Percentiles rank a stretch among this genome's conserved stretches.
phyloP scores from a whole-genome alignment of 2,329 filamentous ascomycete species.

The Xylariomycetidae sp. region DNA sequence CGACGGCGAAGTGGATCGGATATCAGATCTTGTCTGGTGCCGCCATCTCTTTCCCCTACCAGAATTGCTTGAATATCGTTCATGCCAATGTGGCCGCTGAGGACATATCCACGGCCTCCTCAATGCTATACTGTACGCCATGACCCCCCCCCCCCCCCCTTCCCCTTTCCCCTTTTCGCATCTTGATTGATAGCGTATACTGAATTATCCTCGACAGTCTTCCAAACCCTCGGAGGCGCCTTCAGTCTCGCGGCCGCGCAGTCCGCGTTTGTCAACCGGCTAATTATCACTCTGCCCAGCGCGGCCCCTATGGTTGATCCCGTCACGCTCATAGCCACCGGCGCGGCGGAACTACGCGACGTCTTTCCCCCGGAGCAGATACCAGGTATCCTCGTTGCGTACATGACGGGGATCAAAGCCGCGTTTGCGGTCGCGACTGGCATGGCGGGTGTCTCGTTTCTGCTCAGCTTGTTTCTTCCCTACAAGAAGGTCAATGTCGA shows the following conservation, averaged over 20 bases:
- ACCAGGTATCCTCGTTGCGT: slow-evolving; percentile 44
- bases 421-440: neutral
- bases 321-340: slow-evolving; percentile 28
- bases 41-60: slow-evolving; percentile 19
- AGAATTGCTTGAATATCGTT: slow-evolving; percentile 34
- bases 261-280: slow-evolving; percentile 29
- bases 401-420: neutral
- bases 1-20: slow-evolving; percentile 27
- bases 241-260: slow-evolving; percentile 36
- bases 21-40: slow-evolving; percentile 14
- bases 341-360: slow-evolving; percentile 50
- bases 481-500: neutral
- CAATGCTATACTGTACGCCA: slow-evolving; percentile 7
- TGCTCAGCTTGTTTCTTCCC: neutral
- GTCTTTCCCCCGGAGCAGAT: slow-evolving; percentile 43
- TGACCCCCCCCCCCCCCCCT: too few relatives aligned
- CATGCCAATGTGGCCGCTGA: slow-evolving; percentile 24
- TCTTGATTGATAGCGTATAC: too few relatives aligned
- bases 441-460: neutral
- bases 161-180: too few relatives aligned
- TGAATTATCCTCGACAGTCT: too few relatives aligned
- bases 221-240: slow-evolving; percentile 37
- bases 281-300: slow-evolving; percentile 14
- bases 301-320: slow-evolving; percentile 29
- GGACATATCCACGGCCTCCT: slow-evolving; percentile 28